Base-by-base conservation (phyloP, 345 rosid species). In the Eucalyptus pumila region DNA sequence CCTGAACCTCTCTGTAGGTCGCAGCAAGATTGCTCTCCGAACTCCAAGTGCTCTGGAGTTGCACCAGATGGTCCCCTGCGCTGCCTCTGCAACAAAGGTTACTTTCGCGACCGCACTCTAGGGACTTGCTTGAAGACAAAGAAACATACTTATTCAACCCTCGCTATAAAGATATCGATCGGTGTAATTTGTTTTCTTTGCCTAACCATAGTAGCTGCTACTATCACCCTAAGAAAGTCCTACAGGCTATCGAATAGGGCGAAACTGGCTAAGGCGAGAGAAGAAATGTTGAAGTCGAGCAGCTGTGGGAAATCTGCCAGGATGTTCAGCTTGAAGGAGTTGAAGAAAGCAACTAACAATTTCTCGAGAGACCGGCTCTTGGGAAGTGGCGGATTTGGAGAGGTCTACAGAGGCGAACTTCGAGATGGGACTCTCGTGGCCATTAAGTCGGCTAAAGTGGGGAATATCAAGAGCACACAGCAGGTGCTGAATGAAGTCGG, bases 401-500 rank as follows among this genome's bases (percentile, higher is more conserved):
- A 94, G 90, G 97, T 95, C 47, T 93, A 92, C 91, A 95, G 89
- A 89, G 97, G 97, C 11, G 93, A 93, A 91, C 95, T 95, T 60
- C 91, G 83, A 14, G 94, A 92, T 90, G 94, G 96, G 56, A 92
- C 92, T 16, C 80, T 91, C 9, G 95, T 95, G 86, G 96, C 97
- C 32, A 92, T 94, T 6, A 95, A 94, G 90, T 92, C 88, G 5
- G 97, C 97, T 23, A 95, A 94, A 92, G 93, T 95, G n/a, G 97
- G 96, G 30, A 94, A 91, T 92, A 87, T 94, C 90, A 95, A 94
- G 90, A 94, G 97, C 90, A 94, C 94, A 37, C 90, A 95, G 47
- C 97, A 95, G 90, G 93, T 95, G 3, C 95, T 95, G 37, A 95
- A 94, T 49, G 96, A 95, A 91, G 95, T 95, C 23, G 95, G 94